Evolutionary conservation across 192 early-diverging fungal genomes (phyloP), one percentile per base, ranked within the genome.

Genomic region (Phlyctochytrium arcticum): DNA sequence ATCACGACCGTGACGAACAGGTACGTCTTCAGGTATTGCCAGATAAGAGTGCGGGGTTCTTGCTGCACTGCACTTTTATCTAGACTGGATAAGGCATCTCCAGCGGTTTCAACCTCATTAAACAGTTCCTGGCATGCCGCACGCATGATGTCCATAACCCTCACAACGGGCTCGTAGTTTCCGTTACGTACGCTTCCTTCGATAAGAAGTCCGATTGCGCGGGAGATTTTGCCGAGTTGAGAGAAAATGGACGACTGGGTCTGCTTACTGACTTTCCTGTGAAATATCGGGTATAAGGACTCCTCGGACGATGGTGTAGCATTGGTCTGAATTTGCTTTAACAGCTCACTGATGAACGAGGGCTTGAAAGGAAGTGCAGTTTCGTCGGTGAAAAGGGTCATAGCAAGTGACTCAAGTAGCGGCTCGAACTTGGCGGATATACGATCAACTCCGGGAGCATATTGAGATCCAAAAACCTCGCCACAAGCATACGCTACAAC

Each of bases 11-110:
- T 33, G 7, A 66, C 64, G 47, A 57, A 66, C 23, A 66, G 30
- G 0, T 23, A 29, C n/a, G 42, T 66, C 44, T 66, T 66, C 12
- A 66, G 26, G 33, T 57, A 66, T 44, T 57, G 36, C 64, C 64
- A 66, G n/a, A n/a, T n/a, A n/a, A n/a, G n/a, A n/a, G n/a, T n/a
- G n/a, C n/a, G n/a, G n/a, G n/a, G n/a, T n/a, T n/a, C n/a, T n/a
- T n/a, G n/a, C n/a, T n/a, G n/a, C n/a, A n/a, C n/a, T n/a, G n/a
- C n/a, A n/a, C n/a, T n/a, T n/a, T n/a, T n/a, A n/a, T n/a, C n/a
- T n/a, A n/a, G n/a, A n/a, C n/a, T n/a, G n/a, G n/a, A n/a, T n/a
- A n/a, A n/a, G n/a, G n/a, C n/a, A n/a, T n/a, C n/a, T n/a, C n/a
- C n/a, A n/a, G n/a, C n/a, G n/a, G n/a, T n/a, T n/a, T n/a, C n/a